Base-by-base conservation (phyloP, 306 rosid species). In the Echinosophora koreensis region DNA sequence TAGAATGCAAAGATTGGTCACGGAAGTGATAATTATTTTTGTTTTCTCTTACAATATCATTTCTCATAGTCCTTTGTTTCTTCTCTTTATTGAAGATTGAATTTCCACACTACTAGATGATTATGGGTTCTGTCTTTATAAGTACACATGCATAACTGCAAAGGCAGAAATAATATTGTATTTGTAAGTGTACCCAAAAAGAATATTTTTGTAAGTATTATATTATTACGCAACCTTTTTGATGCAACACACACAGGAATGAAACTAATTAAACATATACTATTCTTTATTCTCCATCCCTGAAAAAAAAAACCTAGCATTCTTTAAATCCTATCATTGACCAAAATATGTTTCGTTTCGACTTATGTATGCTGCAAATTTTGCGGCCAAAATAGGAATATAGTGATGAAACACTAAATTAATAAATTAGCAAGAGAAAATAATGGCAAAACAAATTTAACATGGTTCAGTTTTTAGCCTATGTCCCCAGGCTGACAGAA, bases 1-100 rank as follows among this genome's bases (percentile, higher is more conserved):
- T 32, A 27, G 11, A 76, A 54, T 46, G 64, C 38, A 59, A 35
- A 22, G 22, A 69, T 35, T 64, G 35, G 39, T 54, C 30, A 37
- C 13, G 11, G 38, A 37, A 35, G 46, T 37, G 64, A 54, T 16
- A 27, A 37, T 14, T 52, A 67, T 1, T 47, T 28, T 9, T 52
- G 42, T 11, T 46, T 44, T 7, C 11, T 51, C 68, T 12, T 12
- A 66, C 50, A 44, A 28, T 11, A 68, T 28, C 62, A 73, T 12
- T 15, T 59, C 35, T 39, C 64, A 56, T 1, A 15, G 55, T 70
- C 66, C 50, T 70, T 22, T n/a, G 66, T n/a, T 62, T 62, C 77
- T 38, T n/a, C 47, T 38, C 35, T 30, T 27, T 46, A 22, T 5
- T 50, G 30, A 69, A 78, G 64, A 71, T 27, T 38, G 30, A 15